Evolutionary conservation across 768 basidiomycete species (phyloP), one percentile per base, ranked within the genome.

Genomic region (Tremella fuciformis): DNA sequence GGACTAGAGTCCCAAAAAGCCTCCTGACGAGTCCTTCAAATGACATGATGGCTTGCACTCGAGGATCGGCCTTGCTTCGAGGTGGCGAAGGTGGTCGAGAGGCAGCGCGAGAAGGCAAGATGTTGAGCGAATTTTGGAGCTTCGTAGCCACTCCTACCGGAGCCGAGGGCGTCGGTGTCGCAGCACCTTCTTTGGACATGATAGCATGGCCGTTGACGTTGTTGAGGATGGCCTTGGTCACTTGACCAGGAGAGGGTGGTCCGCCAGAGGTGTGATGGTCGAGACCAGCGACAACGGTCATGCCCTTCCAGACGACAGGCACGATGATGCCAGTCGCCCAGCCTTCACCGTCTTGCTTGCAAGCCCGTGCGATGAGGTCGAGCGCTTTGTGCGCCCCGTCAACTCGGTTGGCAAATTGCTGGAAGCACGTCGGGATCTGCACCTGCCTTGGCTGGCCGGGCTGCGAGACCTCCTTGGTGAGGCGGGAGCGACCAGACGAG

Each of bases 281-380:
- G 47, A 67, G 69, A 13, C 69, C 71, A 8, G 70, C 52, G 13
- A 69, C 55, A n/a, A 67, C 52, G 53, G 68, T 66, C 64, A 77
- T 72, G 8, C 70, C 76, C 50, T 74, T 73, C 76, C 76, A 77
- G 50, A 74, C 62, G 16, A 73, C 66, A 18, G 76, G 68, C n/a
- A 77, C 76, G 34, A 74, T 67, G 8, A 77, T 66, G 21, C 72
- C 73, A 7, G 76, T 73, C 34, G 73, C 60, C 76, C 76, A 77
- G 8, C 68, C 73, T 60, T 77, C 76, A 22, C 75, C 75, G 50
- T 77, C 75, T 22, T 75, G 71, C 25, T 58, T 57, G 53, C 75
- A 77, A 11, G 74, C 70, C 41, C 52, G 64, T 37, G 72, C 72
- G 41, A 77, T 57, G 40, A 69, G 38, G n/a, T 75, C 74, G n/a